phyloP scores from a whole-genome alignment of 2,329 filamentous ascomycete genomes.

The Fusarium sp. region DNA sequence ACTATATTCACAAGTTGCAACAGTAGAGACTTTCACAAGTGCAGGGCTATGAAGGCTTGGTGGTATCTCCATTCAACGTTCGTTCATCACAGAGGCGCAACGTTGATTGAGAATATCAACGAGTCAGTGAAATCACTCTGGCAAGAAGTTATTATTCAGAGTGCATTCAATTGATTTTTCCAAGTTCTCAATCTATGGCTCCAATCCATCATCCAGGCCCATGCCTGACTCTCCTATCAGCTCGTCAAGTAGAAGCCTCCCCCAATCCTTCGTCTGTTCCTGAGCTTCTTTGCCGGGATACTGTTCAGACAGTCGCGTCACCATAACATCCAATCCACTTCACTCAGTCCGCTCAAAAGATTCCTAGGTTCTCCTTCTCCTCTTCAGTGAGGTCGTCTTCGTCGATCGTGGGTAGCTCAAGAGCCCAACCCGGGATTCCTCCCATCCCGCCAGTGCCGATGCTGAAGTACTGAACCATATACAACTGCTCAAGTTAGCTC shows the following conservation, averaged over 20 bases:
- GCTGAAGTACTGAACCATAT: background rate
- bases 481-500: background rate
- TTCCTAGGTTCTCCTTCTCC: background rate
- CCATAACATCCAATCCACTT: too few relatives aligned
- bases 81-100: background rate
- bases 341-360: fast-evolving
- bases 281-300: fast-evolving
- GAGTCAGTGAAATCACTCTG: fast-evolving
- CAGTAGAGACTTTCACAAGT: too few relatives aligned
- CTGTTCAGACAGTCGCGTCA: too few relatives aligned
- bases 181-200: too few relatives aligned
- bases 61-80: fast-evolving
- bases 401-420: background rate
- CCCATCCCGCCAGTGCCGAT: too few relatives aligned
- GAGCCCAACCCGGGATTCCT: background rate
- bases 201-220: too few relatives aligned
- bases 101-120: background rate
- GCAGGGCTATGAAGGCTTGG: fast-evolving
- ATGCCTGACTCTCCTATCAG: too few relatives aligned
- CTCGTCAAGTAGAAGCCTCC: too few relatives aligned
- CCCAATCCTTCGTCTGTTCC: too few relatives aligned
- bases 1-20: background rate
- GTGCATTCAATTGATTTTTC: too few relatives aligned
- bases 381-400: background rate
- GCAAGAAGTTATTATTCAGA: too few relatives aligned